Evolutionary conservation across 305 asterid genomes (phyloP), one percentile per base, ranked within the genome.

Genomic region (Fraxinus velutina): DNA sequence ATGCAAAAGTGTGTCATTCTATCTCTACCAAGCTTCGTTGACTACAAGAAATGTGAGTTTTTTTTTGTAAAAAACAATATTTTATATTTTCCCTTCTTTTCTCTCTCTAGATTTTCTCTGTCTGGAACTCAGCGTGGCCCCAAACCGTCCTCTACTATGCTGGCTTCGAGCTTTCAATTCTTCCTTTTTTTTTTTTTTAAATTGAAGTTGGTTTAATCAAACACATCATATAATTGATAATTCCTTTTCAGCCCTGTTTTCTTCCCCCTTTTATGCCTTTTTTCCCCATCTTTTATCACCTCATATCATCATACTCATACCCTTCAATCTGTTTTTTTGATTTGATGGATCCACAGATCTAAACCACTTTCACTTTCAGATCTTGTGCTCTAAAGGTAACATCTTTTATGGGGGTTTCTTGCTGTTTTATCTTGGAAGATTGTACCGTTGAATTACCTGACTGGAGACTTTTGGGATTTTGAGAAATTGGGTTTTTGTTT

Each of bases 261-360:
- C 83, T 82, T 39, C 37, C 78, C 33, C 13, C 2, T 13, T 76
- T 0, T 27, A n/a, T n/a, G 32, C 27, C 21, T 50, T 29, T 55
- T 79, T 71, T 64, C 3, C 3, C 9, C 34, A 13, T 74, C 81
- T 79, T 85, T 76, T 75, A 85, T 85, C 79, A 0, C 73, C 83
- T 71, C 84, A 64, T 22, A 47, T 15, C 74, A 73, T 77, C 73
- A 17, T 77, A 77, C 27, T 77, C 86, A 82, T 77, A 78, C 72
- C 79, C 80, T 85, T 85, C 77, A 77, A 55, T 76, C 77, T 71
- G 33, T 37, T 80, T 50, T 6, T 82, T 81, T 80, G 88, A 84
- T 86, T 87, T 88, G 83, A 82, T 83, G 83, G 93, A 89, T 91
- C 92, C 91, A 83, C 83, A 88, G 94, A 92, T 93, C 97, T 90